Evolutionary conservation across 2,329 filamentous ascomycete species (phyloP).

Genomic region (Byssochlamys sp.): DNA sequence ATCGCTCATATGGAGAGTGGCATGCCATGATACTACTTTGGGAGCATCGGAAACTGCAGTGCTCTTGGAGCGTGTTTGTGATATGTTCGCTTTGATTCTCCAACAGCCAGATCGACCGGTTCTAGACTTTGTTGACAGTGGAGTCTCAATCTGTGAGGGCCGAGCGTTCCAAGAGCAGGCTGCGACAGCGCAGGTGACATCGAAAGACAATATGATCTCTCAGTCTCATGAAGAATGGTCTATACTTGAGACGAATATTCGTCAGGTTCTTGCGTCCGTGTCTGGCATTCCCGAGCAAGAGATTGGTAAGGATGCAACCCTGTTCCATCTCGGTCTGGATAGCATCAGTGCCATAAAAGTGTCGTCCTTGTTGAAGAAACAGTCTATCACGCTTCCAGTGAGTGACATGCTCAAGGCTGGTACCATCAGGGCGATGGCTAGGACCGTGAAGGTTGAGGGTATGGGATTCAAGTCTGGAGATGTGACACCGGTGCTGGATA

Average conservation of each 20-base stretch:
- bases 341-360: conserved; percentile 88
- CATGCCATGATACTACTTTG: conserved; percentile 53
- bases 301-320: conserved; percentile 53
- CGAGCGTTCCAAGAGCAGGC: conserved; percentile 9
- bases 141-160: conserved; percentile 59
- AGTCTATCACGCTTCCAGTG: conserved; percentile 54
- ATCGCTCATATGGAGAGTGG: conserved; percentile 59
- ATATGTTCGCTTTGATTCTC: conserved; percentile 50
- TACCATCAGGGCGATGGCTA: conserved; percentile 57
- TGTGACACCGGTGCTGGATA: conserved; percentile 13
- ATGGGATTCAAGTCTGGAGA: conserved; percentile 9
- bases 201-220: neutral
- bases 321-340: conserved; percentile 80
- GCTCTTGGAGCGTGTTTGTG: conserved; percentile 53
- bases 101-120: conserved; percentile 40
- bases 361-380: conserved; percentile 56
- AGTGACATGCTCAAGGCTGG: conserved; percentile 60
- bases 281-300: conserved; percentile 50
- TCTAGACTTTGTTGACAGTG: conserved; percentile 44
- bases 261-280: conserved; percentile 42
- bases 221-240: conserved; percentile 17
- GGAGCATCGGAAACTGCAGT: conserved; percentile 36
- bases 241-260: conserved; percentile 31
- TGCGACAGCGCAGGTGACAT: neutral
- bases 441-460: conserved; percentile 11